Percentiles rank a stretch among this genome's conserved stretches.
Evolutionary conservation across 441 rosid genomes (phyloP).

Genomic region (Adansonia grandidieri): DNA sequence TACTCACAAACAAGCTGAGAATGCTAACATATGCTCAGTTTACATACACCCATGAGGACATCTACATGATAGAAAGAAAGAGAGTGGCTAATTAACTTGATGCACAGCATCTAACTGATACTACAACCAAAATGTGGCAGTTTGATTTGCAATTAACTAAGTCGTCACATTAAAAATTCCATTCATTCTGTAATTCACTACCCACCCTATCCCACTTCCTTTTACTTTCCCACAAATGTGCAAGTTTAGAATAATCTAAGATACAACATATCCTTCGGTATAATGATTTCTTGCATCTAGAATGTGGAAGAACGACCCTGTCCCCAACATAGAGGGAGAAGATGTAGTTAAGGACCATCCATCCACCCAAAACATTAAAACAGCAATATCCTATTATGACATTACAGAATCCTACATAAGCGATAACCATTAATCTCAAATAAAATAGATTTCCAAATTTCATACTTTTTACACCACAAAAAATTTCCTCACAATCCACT

Average conservation of each 20-base stretch:
- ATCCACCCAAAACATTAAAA: not conserved
- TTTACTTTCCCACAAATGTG: not conserved
- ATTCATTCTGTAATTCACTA: not conserved
- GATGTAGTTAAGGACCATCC: not conserved
- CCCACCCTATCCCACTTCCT: not conserved
- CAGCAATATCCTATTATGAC: not conserved
- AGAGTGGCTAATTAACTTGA: not conserved
- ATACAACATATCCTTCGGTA: not conserved
- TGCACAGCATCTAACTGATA: conserved; percentile 2
- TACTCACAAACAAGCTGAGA: not conserved
- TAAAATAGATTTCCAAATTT: conserved; percentile 1
- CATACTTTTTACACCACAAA: not conserved
- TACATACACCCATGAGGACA: not conserved
- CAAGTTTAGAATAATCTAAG: not conserved
- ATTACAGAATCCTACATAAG: not conserved
- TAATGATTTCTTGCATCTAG: not conserved
- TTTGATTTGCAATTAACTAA: conserved; percentile 3
- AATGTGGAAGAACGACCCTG: not conserved
- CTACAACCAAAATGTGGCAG: not conserved
- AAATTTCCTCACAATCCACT: not conserved
- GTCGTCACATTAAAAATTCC: not conserved
- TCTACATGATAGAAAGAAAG: not conserved
- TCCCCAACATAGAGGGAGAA: conserved; percentile 1
- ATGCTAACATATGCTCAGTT: not conserved
- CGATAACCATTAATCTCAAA: conserved; percentile 11